phyloP scores from a whole-genome alignment of 2,329 filamentous ascomycete genomes.

The Fusarium sarcochroum region DNA sequence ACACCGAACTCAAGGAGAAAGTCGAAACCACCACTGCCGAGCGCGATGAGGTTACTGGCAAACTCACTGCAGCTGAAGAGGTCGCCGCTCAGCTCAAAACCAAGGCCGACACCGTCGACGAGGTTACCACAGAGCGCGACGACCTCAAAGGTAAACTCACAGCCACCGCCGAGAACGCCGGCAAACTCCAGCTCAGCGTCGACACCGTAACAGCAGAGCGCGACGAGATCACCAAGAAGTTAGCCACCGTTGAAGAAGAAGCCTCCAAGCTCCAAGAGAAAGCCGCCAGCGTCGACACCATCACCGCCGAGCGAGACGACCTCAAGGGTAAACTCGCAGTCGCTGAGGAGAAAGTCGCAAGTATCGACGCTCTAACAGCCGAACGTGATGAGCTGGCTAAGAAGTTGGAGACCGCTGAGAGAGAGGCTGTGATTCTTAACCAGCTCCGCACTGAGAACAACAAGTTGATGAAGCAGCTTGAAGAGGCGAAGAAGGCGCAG shows the following conservation, averaged over 20 bases:
- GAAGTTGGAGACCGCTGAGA: slow-evolving; percentile 42
- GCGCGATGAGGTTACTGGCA: slow-evolving; percentile 11
- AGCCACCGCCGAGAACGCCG: slow-evolving; percentile 31
- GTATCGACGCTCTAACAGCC: slow-evolving; percentile 18
- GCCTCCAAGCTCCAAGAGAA: slow-evolving; percentile 35
- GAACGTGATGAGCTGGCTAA: slow-evolving; percentile 38
- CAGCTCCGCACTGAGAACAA: slow-evolving; percentile 45
- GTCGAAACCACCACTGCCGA: slow-evolving; percentile 25
- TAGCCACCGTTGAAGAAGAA: slow-evolving; percentile 35
- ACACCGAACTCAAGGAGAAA: slow-evolving; percentile 43
- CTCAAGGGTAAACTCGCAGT: slow-evolving; percentile 33
- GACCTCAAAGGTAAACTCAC: slow-evolving; percentile 41
- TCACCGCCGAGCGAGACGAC: slow-evolving; percentile 38
- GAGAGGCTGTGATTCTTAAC: slow-evolving; percentile 40
- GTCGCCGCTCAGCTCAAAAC: slow-evolving; percentile 19
- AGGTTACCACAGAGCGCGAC: slow-evolving; percentile 21
- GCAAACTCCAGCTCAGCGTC: slow-evolving; percentile 35
- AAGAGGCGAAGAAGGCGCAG: slow-evolving; percentile 43
- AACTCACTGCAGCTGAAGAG: slow-evolving; percentile 30
- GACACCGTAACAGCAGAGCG: slow-evolving; percentile 32
- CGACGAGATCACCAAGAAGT: slow-evolving; percentile 45
- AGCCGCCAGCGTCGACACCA: slow-evolving; percentile 24
- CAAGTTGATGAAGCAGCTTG: slow-evolving; percentile 44
- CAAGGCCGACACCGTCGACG: slow-evolving; percentile 17
- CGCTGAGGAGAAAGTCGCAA: slow-evolving; percentile 34